Conservation (phyloP, 108 stramenopile species). For the Pinguiococcus pyrenoidosus region DNA sequence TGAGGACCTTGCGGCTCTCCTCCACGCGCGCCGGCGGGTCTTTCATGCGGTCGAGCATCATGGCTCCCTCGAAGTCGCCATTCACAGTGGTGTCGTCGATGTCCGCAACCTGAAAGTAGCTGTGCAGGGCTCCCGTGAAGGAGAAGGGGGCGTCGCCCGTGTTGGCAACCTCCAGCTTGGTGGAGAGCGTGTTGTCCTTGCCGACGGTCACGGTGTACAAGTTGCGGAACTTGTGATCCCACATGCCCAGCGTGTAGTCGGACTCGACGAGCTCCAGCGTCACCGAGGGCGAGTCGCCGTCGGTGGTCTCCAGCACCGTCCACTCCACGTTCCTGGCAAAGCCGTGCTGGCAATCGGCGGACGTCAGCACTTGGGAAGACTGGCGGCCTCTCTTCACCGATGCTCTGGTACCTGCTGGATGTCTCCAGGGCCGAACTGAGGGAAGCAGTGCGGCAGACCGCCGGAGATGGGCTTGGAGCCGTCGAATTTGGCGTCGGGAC, state of each 20-base stretch:
- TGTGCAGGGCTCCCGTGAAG: slow-evolving; percentile 85
- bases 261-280: slow-evolving; percentile 59
- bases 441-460: slow-evolving; percentile 85
- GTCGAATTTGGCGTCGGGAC: slow-evolving; percentile 91
- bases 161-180: slow-evolving; percentile 55
- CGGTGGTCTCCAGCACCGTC: slow-evolving; percentile 57
- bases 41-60: slow-evolving; percentile 70
- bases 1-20: slow-evolving; percentile 54
- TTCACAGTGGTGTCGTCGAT: slow-evolving; percentile 51
- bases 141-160: slow-evolving; percentile 47
- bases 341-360: slow-evolving; percentile 54
- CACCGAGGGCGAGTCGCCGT: slow-evolving; percentile 36
- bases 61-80: slow-evolving; percentile 56
- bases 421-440: slow-evolving; percentile 47
- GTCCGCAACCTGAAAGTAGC: slow-evolving; percentile 79
- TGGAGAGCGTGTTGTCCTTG: slow-evolving; percentile 54
- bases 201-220: slow-evolving; percentile 61
- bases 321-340: slow-evolving; percentile 92
- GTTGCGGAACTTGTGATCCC: slow-evolving; percentile 81
- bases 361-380: background rate
- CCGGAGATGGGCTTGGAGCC: slow-evolving; percentile 89
- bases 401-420: slow-evolving; percentile 68
- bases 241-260: slow-evolving; percentile 86
- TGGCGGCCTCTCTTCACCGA: background rate
- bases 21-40: slow-evolving; percentile 65